Evolutionary conservation across 345 rosid genomes (phyloP), one percentile per base, ranked within the genome.

Genomic region (Lagerstroemia speciosa): DNA sequence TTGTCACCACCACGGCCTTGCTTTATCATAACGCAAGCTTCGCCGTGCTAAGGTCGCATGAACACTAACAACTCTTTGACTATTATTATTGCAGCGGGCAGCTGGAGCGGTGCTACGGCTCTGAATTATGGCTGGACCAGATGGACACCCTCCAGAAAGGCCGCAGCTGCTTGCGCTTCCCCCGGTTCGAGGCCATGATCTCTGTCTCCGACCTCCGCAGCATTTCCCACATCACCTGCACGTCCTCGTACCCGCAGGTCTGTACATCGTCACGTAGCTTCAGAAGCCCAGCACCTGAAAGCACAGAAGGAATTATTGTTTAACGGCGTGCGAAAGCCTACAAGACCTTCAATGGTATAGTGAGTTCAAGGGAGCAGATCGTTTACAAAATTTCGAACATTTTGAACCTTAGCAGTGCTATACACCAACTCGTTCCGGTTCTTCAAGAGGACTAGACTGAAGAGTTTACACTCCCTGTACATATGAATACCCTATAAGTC

Each of bases 201-300:
- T 78, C 87, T 1, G 78, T 31, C 53, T 84, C 92, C 10, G 89
- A 73, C 72, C 82, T 75, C 40, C 73, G 79, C 74, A 87, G 85
- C 82, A 87, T 84, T 76, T 87, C 89, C 92, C 89, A 87, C 92
- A 87, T 87, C 65, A 87, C 89, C 64, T 84, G 87, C 70, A 87
- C 84, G 71, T 87, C 92, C 67, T 85, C 79, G 52, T 87, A 85
- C 62, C 82, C 92, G 64, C 89, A 87, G 55, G 79, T 85, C 66
- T 85, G 87, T 57, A 87, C 83, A 74, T 85, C 92, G 67, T 83
- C 81, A 52, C 77, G 89, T 22, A 87, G 92, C 73, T 83, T 85
- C 80, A 87, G 74, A 36, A 85, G 80, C 38, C 87, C 86, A 22
- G 58, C 78, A 65, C 87, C 89, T 83, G 79, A 67, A 38, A 9